Conservation (phyloP, 352 stramenopile species). For the Halophytophthora polymorphica region DNA sequence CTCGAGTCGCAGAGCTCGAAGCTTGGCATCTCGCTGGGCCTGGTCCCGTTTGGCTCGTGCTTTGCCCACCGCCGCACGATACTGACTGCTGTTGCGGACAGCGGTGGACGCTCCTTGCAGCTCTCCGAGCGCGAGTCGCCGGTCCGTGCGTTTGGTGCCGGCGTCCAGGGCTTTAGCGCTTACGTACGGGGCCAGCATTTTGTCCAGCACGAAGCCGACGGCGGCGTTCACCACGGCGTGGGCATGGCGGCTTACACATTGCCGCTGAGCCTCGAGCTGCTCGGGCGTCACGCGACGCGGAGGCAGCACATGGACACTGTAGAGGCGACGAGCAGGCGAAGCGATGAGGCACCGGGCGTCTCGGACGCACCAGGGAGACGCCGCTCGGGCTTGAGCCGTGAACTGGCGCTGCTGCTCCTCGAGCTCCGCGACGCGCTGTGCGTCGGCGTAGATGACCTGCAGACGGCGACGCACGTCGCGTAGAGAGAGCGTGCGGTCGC, state of each 20-base stretch:
- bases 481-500: conserved; percentile 42
- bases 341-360: conserved; percentile 40
- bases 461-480: conserved; percentile 20
- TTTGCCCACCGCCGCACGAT: neutral
- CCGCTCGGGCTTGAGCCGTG: conserved; percentile 34
- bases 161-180: conserved; percentile 6
- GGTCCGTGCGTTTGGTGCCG: conserved; percentile 8
- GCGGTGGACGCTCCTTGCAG: neutral
- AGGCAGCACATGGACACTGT: conserved; percentile 49
- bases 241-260: conserved; percentile 21
- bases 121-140: conserved; percentile 2
- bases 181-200: conserved; percentile 22
- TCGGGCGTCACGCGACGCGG: conserved; percentile 35
- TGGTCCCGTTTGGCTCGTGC: conserved; percentile 29
- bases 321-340: conserved; percentile 41
- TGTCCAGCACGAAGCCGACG: conserved; percentile 32
- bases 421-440: conserved; percentile 19
- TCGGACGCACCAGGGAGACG: conserved; percentile 62
- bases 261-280: conserved; percentile 36
- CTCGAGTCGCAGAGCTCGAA: conserved; percentile 38
- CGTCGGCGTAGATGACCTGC: conserved; percentile 36
- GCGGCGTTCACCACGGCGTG: conserved; percentile 29
- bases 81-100: conserved; percentile 1
- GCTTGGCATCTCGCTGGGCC: conserved; percentile 26
- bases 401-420: conserved; percentile 43